A percentile compares a stretch with the other conserved stretches of the same genome.
Evolutionary conservation across 1,284 basidiomycete species (phyloP).

Genomic region (Neonothopanus nambi): DNA sequence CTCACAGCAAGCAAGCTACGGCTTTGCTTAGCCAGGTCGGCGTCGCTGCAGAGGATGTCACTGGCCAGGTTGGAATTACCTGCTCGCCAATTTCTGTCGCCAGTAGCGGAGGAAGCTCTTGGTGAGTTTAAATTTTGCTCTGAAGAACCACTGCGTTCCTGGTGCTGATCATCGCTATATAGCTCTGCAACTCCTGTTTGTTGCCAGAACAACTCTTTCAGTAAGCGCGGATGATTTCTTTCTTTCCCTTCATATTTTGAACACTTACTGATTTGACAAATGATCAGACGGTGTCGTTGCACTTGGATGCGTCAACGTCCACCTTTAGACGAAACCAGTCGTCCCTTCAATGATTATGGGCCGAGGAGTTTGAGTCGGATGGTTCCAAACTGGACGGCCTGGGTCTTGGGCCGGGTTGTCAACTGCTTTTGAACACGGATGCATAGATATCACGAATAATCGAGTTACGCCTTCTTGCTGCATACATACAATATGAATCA

Average conservation of each 20-base stretch:
- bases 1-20: background rate
- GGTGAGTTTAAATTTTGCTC: conserved; percentile 10
- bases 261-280: background rate
- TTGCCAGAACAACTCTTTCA: conserved; percentile 19
- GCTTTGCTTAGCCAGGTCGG: conserved; percentile 15
- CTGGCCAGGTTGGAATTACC: conserved; percentile 20
- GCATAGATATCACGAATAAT: too few species aligned
- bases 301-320: conserved; percentile 20
- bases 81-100: conserved; percentile 23
- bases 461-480: too few species aligned
- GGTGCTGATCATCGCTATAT: background rate
- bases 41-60: conserved; percentile 12
- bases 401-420: too few species aligned
- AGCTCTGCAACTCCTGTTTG: conserved; percentile 18
- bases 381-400: too few species aligned
- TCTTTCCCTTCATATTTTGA: background rate
- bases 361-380: too few species aligned
- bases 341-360: too few species aligned
- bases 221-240: too few species aligned
- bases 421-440: too few species aligned
- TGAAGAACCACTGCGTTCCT: background rate
- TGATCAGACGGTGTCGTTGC: conserved; percentile 20
- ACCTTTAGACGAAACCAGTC: too few species aligned
- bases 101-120: conserved; percentile 16
- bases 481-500: too few species aligned